These are phyloP conservation scores for Lachancea sp. DNA, from an alignment of 805 yeast genomes.

Conservation along the genomic window DNA sequence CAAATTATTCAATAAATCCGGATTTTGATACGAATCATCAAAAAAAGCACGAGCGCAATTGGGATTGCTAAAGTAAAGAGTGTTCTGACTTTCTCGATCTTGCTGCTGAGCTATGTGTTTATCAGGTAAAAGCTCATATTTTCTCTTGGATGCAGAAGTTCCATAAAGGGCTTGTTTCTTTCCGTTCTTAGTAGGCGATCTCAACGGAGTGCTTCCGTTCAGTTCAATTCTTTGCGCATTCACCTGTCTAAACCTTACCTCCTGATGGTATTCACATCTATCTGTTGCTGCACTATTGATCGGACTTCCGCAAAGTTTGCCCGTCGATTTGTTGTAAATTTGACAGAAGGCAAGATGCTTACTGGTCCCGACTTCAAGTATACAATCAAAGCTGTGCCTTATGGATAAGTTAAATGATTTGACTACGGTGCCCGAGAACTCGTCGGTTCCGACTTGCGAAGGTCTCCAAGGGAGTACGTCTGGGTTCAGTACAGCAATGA, in stretches of 20 bases:
- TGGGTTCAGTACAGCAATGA: conserved; percentile 74
- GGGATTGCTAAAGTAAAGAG: conserved; percentile 36
- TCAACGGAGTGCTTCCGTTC: conserved; percentile 50
- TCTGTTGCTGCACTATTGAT: conserved; percentile 48
- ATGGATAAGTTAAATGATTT: conserved; percentile 51
- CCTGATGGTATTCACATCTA: conserved; percentile 70
- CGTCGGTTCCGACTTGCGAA: conserved; percentile 15
- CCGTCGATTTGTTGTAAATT: conserved; percentile 40
- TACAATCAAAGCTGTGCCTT: conserved; percentile 42
- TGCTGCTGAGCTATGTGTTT: conserved; percentile 5
- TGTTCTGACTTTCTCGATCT: conserved; percentile 12
- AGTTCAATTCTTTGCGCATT: conserved; percentile 71
- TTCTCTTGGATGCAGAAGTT: conserved; percentile 27
- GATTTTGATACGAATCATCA: conserved; percentile 44
- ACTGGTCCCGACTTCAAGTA: conserved; percentile 70
- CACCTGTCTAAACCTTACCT: conserved; percentile 44
- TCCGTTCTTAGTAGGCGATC: conserved; percentile 48
- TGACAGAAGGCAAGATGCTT: conserved; percentile 63
- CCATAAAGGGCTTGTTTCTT: conserved; percentile 38
- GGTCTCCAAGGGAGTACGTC: conserved; percentile 40
- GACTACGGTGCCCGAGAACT: conserved; percentile 23
- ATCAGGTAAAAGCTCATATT: conserved; percentile 12
- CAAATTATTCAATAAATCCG: conserved; percentile 39
- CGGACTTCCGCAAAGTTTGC: conserved; percentile 51
- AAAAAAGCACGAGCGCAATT: conserved; percentile 46